phyloP scores from a whole-genome alignment of 1,284 basidiomycete genomes.

The Ustilago trichophora region DNA sequence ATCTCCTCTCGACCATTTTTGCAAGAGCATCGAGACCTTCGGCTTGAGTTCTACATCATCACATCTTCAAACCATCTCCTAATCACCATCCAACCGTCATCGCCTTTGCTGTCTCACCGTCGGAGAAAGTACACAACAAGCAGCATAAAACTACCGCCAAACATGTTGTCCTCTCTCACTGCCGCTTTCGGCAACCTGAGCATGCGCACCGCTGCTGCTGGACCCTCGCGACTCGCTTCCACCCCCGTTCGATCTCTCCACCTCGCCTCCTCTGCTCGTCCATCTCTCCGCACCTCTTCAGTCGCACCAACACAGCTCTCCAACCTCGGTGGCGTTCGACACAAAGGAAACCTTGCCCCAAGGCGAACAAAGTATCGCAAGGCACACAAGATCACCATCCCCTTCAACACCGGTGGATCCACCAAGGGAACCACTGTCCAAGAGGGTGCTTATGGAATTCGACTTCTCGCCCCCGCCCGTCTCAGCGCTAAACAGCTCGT shows the following conservation, averaged over 20 bases:
- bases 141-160: not conserved
- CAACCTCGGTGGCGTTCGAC: constrained; percentile 67
- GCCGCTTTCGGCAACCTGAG: constrained; percentile 23
- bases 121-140: too few species aligned
- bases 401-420: constrained; percentile 76
- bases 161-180: constrained; percentile 33
- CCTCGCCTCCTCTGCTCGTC: constrained; percentile 7
- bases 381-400: constrained; percentile 83
- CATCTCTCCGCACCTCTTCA: not conserved
- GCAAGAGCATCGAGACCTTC: too few species aligned
- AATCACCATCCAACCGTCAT: too few species aligned
- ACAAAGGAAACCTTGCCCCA: constrained; percentile 78
- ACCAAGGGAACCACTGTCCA: constrained; percentile 91
- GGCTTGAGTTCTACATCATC: constrained; percentile 7
- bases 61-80: too few species aligned
- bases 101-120: too few species aligned
- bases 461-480: constrained; percentile 84
- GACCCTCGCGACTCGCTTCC: constrained; percentile 12
- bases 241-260: constrained; percentile 19
- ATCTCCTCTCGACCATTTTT: too few species aligned
- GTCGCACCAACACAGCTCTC: not conserved
- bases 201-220: constrained; percentile 10
- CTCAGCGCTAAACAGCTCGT: constrained; percentile 91
- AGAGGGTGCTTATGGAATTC: constrained; percentile 88
- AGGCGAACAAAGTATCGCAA: constrained; percentile 82